Percentiles rank a stretch among this genome's conserved stretches.
These are phyloP conservation scores for Leccinum ochraceum DNA, from an alignment of 768 basidiomycete species.

Conservation along the genomic window DNA sequence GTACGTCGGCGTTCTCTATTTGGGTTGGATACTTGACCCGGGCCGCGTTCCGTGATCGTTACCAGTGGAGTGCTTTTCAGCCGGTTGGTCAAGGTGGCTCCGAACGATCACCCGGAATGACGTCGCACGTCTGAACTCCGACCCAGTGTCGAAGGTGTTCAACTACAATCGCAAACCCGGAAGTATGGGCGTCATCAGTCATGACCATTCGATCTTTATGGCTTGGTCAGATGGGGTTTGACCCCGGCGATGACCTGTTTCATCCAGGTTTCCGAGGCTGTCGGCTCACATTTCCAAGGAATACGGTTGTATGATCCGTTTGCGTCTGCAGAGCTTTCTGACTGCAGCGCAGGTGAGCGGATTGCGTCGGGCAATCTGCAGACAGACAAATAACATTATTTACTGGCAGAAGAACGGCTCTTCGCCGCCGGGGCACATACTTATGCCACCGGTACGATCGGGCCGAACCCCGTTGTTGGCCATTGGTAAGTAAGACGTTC, in stretches of 20 bases:
- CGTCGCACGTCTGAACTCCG: background rate
- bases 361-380: too few relatives aligned
- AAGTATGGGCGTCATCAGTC: background rate
- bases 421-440: too few relatives aligned
- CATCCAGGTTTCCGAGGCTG: background rate
- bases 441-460: background rate
- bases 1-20: background rate
- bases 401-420: too few relatives aligned
- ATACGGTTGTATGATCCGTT: too few relatives aligned
- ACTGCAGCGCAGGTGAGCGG: too few relatives aligned
- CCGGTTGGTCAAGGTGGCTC: background rate
- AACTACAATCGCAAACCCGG: background rate
- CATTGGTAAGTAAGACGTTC: background rate
- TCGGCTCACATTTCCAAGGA: too few relatives aligned
- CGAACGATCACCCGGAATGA: background rate
- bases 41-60: background rate
- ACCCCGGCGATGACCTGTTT: background rate
- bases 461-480: background rate
- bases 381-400: too few relatives aligned
- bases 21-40: background rate
- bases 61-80: background rate
- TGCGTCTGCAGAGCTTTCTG: too few relatives aligned
- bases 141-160: background rate
- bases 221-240: too few relatives aligned
- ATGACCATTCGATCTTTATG: background rate